Conservation (phyloP, 805 yeast species). For the Nakazawaea ernobii region DNA sequence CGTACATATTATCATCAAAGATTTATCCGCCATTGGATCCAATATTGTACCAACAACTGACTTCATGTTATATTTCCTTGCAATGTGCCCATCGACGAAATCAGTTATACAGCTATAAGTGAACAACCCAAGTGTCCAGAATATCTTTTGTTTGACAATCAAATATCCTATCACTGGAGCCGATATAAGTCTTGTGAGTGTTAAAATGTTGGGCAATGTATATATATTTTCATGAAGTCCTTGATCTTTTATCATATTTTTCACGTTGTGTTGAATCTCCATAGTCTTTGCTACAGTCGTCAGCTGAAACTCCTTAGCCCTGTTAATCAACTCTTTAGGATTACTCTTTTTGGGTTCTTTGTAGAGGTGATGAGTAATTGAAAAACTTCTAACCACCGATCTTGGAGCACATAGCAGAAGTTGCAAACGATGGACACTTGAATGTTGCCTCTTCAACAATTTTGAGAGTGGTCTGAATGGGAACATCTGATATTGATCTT, state of each 20-base stretch:
- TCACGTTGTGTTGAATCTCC: slow-evolving; percentile 23
- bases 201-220: slow-evolving; percentile 83
- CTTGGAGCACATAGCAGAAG: not conserved
- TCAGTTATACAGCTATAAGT: slow-evolving; percentile 87
- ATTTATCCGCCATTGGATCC: slow-evolving; percentile 94
- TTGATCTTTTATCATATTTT: slow-evolving; percentile 22
- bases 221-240: slow-evolving; percentile 54
- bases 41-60: slow-evolving; percentile 85
- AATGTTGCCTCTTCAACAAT: not conserved
- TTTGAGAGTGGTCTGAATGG: not conserved
- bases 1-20: slow-evolving; percentile 82
- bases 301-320: slow-evolving; percentile 14
- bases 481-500: not conserved
- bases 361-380: slow-evolving; percentile 5
- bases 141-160: slow-evolving; percentile 57
- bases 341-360: slow-evolving; percentile 11
- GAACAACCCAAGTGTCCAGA: slow-evolving; percentile 67
- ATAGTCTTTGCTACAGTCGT: slow-evolving; percentile 17
- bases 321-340: slow-evolving; percentile 7
- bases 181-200: slow-evolving; percentile 70
- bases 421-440: no score
- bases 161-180: slow-evolving; percentile 85
- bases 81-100: slow-evolving; percentile 86
- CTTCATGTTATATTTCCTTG: slow-evolving; percentile 69
- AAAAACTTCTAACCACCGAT: not conserved